Conservation (phyloP, 805 yeast species). For the Naumovozyma castellii region DNA sequence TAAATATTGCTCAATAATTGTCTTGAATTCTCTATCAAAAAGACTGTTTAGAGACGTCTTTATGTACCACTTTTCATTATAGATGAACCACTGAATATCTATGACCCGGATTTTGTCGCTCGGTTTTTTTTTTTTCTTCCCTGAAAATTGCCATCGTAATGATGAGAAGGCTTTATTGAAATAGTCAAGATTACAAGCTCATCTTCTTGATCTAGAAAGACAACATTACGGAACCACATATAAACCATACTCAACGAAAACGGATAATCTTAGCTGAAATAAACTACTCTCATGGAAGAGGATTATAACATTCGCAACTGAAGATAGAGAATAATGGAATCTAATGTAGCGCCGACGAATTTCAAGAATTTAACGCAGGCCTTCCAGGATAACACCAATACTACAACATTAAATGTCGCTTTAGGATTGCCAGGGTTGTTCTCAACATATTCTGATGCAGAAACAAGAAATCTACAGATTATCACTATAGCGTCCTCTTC, state of each 20-base stretch:
- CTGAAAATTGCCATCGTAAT: too few relatives aligned
- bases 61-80: too few relatives aligned
- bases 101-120: too few relatives aligned
- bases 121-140: too few relatives aligned
- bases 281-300: background rate
- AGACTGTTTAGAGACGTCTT: too few relatives aligned
- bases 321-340: background rate
- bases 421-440: slow-evolving; percentile 29
- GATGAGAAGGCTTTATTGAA: too few relatives aligned
- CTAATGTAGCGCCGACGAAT: background rate
- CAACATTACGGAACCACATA: background rate
- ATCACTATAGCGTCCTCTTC: slow-evolving; percentile 42
- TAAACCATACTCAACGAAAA: background rate
- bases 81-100: too few relatives aligned
- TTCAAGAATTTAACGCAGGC: background rate
- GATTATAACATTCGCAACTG: background rate
- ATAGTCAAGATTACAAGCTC: too few relatives aligned
- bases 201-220: background rate
- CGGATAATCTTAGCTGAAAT: background rate
- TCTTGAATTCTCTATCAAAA: too few relatives aligned
- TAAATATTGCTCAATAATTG: too few relatives aligned
- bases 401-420: slow-evolving; percentile 26
- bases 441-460: slow-evolving; percentile 17
- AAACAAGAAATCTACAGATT: slow-evolving; percentile 26
- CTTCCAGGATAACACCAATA: slow-evolving; percentile 8